Percentiles rank a stretch among this genome's conserved stretches.
Evolutionary conservation across 345 rosid genomes (phyloP).

Genomic region (Boechera divaricarpa): DNA sequence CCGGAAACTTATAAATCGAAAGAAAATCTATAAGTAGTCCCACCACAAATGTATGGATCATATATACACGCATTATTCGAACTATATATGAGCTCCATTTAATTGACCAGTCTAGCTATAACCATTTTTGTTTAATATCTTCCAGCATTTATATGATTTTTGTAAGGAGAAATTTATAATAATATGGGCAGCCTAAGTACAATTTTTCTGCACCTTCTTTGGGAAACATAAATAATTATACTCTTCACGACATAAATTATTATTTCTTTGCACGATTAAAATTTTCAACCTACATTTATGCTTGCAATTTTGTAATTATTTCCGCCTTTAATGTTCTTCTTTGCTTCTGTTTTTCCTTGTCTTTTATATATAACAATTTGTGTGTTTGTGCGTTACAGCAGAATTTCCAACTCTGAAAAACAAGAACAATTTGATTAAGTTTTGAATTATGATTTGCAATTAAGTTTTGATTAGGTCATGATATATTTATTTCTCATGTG

Average conservation of each 20-base stretch:
- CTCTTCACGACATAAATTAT: conserved; percentile 26
- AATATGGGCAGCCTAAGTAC: background rate
- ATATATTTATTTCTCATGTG: conserved; percentile 6
- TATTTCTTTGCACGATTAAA: conserved; percentile 32
- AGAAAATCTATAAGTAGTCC: background rate
- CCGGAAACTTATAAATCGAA: background rate
- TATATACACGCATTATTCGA: background rate
- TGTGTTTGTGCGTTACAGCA: conserved; percentile 24
- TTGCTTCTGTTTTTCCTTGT: conserved; percentile 21
- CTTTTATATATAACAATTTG: background rate
- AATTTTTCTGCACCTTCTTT: conserved; percentile 29
- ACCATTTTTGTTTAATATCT: background rate
- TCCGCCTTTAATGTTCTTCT: conserved; percentile 20
- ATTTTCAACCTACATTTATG: conserved; percentile 17
- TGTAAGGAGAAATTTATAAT: background rate
- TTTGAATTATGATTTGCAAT: background rate
- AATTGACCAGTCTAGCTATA: conserved; percentile 8
- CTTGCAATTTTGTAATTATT: conserved; percentile 34
- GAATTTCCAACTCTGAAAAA: background rate
- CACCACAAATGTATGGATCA: background rate
- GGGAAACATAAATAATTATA: conserved; percentile 33
- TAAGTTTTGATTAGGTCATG: background rate
- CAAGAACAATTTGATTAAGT: background rate
- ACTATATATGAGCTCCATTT: background rate
- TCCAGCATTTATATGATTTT: conserved; percentile 2